Evolutionary conservation across 2,329 filamentous ascomycete species (phyloP).

Genomic region (Apiospora rasikravindrae): DNA sequence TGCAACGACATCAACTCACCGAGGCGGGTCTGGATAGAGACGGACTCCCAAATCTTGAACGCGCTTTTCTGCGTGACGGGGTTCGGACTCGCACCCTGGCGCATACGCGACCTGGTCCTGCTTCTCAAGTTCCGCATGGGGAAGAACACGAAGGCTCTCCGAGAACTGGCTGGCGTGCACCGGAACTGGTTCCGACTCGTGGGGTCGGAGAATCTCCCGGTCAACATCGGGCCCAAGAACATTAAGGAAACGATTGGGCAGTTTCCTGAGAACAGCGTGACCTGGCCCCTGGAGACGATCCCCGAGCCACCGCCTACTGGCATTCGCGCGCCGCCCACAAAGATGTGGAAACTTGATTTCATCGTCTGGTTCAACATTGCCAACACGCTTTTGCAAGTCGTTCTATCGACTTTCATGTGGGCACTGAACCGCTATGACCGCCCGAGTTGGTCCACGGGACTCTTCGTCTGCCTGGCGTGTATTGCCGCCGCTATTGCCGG

Average conservation of each 20-base stretch:
- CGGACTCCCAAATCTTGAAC: constrained; percentile 82
- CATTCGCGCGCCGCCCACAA: constrained; percentile 68
- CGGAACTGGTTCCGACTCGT: constrained; percentile 75
- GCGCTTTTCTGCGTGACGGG: constrained; percentile 86
- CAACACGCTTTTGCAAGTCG: constrained; percentile 80
- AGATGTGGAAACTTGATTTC: constrained; percentile 77
- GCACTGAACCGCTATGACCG: constrained; percentile 72
- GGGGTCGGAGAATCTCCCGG: constrained; percentile 65
- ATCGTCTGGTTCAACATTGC: constrained; percentile 78
- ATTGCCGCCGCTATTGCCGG: constrained; percentile 72
- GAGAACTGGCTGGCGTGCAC: constrained; percentile 76
- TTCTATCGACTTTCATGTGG: constrained; percentile 84
- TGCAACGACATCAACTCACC: constrained; percentile 78
- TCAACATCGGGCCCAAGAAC: constrained; percentile 58
- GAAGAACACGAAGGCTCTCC: constrained; percentile 61
- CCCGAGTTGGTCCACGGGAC: constrained; percentile 80
- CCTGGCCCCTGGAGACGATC: constrained; percentile 67
- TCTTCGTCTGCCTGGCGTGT: constrained; percentile 78
- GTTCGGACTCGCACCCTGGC: constrained; percentile 84
- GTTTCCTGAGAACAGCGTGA: constrained; percentile 55
- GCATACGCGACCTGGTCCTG: constrained; percentile 80
- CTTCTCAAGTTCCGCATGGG: constrained; percentile 67
- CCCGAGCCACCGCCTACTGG: constrained; percentile 75
- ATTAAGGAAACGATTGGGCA: constrained; percentile 47
- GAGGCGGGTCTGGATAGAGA: constrained; percentile 72